Base-by-base conservation (phyloP, 2,329 filamentous ascomycete genomes). In the Sordariomycetes sp. region DNA sequence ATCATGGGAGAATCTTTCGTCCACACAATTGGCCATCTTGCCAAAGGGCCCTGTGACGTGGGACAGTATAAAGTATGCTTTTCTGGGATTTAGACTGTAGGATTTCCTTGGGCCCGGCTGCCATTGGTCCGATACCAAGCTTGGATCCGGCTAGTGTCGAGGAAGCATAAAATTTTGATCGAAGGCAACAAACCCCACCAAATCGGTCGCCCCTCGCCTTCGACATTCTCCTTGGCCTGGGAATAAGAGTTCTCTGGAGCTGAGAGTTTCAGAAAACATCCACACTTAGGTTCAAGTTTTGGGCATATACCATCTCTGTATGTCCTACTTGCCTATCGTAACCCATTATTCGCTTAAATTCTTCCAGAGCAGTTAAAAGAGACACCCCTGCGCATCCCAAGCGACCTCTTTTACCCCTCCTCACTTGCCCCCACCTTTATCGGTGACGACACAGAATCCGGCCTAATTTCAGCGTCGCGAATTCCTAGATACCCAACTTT, bases 91-190 rank as follows among this genome's bases (percentile, higher is more conserved):
- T 8, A 24, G 13, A 24, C 45, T 24, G 20, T 24, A n/a, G 13
- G 45, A 22, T 10, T 22, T n/a, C 17, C n/a, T 20, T 22, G 22
- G n/a, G 45, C 8, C 45, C 5, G 1, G 15, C 42, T 17, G 8
- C 50, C 10, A 56, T 56, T 56, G 54, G 54, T 22, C 25, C 8
- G 34, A 42, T 54, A 28, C 15, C n/a, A 42, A 20, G 10, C 25
- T 34, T 22, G 8, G 1, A n/a, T 3, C 39, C 54, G 22, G 17
- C 54, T 57, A 25, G 25, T 15, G 10, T 39, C 28, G 36, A 39
- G 17, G 17, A 56, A 32, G 34, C 48, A 53, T 53, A n/a, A 57
- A 53, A 39, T 57, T 57, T 57, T 57, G 48, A 57, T 25, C 25
- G 17, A 36, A 52, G 35, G 48, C 45, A 50, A 50, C 45, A 50